A percentile compares a stretch with the other conserved stretches of the same genome.
Evolutionary conservation across 768 basidiomycete genomes (phyloP).

Genomic region (Udeniomyces megalosporus): DNA sequence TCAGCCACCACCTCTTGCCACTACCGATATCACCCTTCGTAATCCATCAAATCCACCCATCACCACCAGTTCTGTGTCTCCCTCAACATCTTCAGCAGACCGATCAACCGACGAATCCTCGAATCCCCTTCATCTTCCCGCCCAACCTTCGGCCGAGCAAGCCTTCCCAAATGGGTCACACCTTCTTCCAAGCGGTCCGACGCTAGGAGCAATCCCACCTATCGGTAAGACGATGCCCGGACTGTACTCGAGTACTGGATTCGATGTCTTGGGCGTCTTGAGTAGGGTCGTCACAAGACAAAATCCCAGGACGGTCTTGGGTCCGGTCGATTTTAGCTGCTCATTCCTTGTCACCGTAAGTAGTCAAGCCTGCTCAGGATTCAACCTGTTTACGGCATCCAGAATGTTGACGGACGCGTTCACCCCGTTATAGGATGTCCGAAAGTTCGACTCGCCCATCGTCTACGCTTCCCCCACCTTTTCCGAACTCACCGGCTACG

Average conservation of each 20-base stretch:
- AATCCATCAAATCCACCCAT: background rate
- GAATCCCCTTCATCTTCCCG: background rate
- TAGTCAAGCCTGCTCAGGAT: background rate
- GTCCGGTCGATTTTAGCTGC: constrained; percentile 82
- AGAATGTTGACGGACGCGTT: no score
- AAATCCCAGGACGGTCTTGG: constrained; percentile 58
- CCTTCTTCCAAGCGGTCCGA: constrained; percentile 1
- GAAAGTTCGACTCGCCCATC: constrained; percentile 66
- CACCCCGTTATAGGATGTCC: constrained; percentile 39
- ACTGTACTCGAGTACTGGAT: constrained; percentile 79
- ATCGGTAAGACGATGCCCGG: constrained; percentile 20
- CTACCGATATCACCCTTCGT: background rate
- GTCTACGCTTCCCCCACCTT: constrained; percentile 83
- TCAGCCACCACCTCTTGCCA: background rate
- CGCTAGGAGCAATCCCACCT: constrained; percentile 4
- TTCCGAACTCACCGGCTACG: constrained; percentile 36
- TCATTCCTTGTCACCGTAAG: constrained; percentile 61
- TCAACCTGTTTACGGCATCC: background rate
- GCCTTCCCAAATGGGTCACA: constrained; percentile 5
- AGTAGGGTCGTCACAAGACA: constrained; percentile 58
- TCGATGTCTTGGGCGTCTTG: constrained; percentile 71
- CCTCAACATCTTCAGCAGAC: no score
- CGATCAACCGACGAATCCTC: no score
- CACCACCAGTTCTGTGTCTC: background rate
- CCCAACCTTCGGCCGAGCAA: background rate